phyloP scores from a whole-genome alignment of 257 asterid genomes.

The Oldenlandia corymbosa region DNA sequence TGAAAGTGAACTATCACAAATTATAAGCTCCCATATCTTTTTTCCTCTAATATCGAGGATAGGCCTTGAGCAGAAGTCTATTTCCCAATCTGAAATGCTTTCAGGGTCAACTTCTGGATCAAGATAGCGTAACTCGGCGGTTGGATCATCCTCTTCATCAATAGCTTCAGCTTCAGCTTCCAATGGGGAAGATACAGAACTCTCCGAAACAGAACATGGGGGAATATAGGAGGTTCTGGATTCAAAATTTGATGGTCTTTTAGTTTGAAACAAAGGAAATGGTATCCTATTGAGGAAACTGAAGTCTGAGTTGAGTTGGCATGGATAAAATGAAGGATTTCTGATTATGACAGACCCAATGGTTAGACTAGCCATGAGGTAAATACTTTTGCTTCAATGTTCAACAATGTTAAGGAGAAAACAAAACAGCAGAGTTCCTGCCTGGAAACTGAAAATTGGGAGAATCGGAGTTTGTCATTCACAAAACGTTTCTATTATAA shows the following conservation, averaged over 20 bases:
- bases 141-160: conserved; percentile 62
- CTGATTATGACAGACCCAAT: conserved; percentile 35
- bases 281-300: conserved; percentile 29
- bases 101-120: conserved; percentile 77
- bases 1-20: conserved; percentile 75
- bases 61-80: conserved; percentile 96
- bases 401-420: neutral
- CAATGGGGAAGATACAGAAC: conserved; percentile 56
- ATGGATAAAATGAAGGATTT: conserved; percentile 16
- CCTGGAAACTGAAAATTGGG: neutral
- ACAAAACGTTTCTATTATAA: neutral
- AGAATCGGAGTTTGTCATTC: neutral
- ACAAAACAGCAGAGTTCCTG: neutral
- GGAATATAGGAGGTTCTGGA: conserved; percentile 29
- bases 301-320: conserved; percentile 39
- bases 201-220: conserved; percentile 53
- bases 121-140: conserved; percentile 67
- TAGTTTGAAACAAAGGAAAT: conserved; percentile 18
- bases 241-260: conserved; percentile 16
- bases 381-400: neutral
- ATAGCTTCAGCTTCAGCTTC: conserved; percentile 33
- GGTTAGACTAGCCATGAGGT: conserved; percentile 58
- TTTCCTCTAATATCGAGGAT: conserved; percentile 94
- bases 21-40: conserved; percentile 93
- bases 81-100: conserved; percentile 82